Percentiles rank a stretch among this genome's conserved stretches.
These are phyloP conservation scores for Hypocreales sp. DNA, from an alignment of 2,329 filamentous ascomycete species.

Conservation along the genomic window DNA sequence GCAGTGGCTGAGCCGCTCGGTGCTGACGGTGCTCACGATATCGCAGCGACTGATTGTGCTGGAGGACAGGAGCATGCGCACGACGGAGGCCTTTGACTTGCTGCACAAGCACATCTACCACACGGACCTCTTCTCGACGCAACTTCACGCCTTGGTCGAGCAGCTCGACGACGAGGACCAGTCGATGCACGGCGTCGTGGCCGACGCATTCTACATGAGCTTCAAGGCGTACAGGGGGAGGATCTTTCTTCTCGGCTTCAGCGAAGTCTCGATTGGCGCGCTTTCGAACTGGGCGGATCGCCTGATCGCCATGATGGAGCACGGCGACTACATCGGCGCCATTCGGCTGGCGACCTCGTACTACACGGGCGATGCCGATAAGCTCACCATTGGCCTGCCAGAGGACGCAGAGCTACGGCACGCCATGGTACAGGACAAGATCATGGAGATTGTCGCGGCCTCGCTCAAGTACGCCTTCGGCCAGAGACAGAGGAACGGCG, in stretches of 20 bases:
- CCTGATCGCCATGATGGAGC: conserved; percentile 84
- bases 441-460: conserved; percentile 85
- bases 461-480: conserved; percentile 82
- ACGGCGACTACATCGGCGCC: conserved; percentile 87
- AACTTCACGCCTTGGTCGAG: conserved; percentile 74
- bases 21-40: conserved; percentile 81
- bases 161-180: conserved; percentile 74
- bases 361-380: conserved; percentile 82
- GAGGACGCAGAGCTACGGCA: conserved; percentile 67
- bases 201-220: conserved; percentile 97
- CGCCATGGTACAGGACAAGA: conserved; percentile 69
- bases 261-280: conserved; percentile 78
- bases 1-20: conserved; percentile 91
- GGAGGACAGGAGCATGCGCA: conserved; percentile 75
- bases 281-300: conserved; percentile 96
- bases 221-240: conserved; percentile 91
- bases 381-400: conserved; percentile 82
- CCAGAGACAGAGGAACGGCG: conserved; percentile 37
- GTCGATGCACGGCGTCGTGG: conserved; percentile 88
- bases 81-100: conserved; percentile 90
- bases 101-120: conserved; percentile 89
- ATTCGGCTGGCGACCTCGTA: conserved; percentile 86
- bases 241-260: conserved; percentile 84
- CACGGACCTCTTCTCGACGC: conserved; percentile 73
- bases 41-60: conserved; percentile 86